phyloP scores from a whole-genome alignment of 306 rosid genomes.

The Gastrolobium villosum region DNA sequence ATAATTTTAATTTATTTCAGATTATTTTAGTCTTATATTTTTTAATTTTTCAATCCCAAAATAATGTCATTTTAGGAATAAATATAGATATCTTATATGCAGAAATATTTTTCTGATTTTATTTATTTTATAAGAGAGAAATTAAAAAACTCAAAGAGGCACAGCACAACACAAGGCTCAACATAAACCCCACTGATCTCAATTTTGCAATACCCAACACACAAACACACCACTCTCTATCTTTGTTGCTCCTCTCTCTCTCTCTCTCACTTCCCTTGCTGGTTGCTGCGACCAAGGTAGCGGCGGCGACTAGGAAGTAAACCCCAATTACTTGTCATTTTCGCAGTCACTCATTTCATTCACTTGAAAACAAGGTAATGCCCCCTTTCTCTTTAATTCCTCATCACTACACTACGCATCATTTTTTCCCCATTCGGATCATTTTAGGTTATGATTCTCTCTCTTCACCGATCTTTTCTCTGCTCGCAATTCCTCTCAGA shows the following conservation, averaged over 20 bases:
- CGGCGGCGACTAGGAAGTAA: constrained; percentile 44
- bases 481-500: not conserved
- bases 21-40: too few relatives aligned
- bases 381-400: not conserved
- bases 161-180: not conserved
- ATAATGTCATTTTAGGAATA: too few relatives aligned
- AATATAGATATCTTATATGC: too few relatives aligned
- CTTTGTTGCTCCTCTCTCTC: not conserved
- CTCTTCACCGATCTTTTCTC: constrained; percentile 20
- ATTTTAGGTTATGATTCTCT: too few relatives aligned
- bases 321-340: not conserved
- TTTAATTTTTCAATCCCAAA: too few relatives aligned
- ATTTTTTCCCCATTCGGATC: constrained; percentile 42
- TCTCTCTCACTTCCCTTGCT: constrained; percentile 5
- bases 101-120: too few relatives aligned
- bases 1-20: too few relatives aligned
- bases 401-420: not conserved
- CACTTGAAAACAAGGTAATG: constrained; percentile 3
- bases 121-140: too few relatives aligned
- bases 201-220: not conserved
- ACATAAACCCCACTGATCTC: constrained; percentile 32
- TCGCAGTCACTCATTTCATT: constrained; percentile 31
- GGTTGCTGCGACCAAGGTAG: constrained; percentile 52
- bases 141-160: not conserved
- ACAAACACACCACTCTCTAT: not conserved